These are phyloP conservation scores for Cryptococcus deneoformans DNA, from an alignment of 1,284 basidiomycete species.

Conservation along the genomic window DNA sequence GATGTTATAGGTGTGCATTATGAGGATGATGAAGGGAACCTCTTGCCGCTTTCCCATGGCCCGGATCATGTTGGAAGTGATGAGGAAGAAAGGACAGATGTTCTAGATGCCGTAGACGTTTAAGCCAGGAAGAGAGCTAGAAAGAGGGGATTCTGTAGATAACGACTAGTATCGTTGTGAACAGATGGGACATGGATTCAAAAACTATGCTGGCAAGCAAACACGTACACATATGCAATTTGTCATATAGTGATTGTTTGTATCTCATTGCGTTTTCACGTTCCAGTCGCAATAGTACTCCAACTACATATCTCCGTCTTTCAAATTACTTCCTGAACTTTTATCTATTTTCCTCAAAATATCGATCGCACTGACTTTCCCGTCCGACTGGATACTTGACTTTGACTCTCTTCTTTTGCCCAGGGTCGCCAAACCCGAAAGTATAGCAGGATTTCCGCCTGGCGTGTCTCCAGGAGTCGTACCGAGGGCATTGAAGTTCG, in stretches of 20 bases:
- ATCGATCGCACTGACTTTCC: slow-evolving; percentile 24
- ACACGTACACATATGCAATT: too few relatives aligned
- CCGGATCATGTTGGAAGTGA: too few relatives aligned
- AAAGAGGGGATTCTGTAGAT: too few relatives aligned
- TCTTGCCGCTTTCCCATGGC: too few relatives aligned
- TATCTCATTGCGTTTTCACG: not conserved
- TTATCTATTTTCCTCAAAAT: slow-evolving; percentile 26
- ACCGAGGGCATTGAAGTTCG: slow-evolving; percentile 5
- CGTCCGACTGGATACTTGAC: not conserved
- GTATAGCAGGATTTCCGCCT: not conserved
- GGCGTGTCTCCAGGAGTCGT: not conserved
- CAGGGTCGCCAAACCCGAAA: not conserved
- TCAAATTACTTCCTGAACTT: not conserved
- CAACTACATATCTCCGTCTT: not conserved
- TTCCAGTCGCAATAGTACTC: not conserved
- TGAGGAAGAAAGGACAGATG: too few relatives aligned
- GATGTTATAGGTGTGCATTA: slow-evolving; percentile 23
- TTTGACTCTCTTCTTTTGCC: not conserved
- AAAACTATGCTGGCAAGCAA: too few relatives aligned
- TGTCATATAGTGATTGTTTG: too few relatives aligned
- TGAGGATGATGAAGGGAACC: slow-evolving; percentile 24
- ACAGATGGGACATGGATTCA: too few relatives aligned
- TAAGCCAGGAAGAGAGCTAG: too few relatives aligned
- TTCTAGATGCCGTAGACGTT: too few relatives aligned
- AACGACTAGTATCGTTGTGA: too few relatives aligned